Evolutionary conservation across 1,139 yeast species (phyloP), one percentile per base, ranked within the genome.

Genomic region (Yamadazyma dendronema): DNA sequence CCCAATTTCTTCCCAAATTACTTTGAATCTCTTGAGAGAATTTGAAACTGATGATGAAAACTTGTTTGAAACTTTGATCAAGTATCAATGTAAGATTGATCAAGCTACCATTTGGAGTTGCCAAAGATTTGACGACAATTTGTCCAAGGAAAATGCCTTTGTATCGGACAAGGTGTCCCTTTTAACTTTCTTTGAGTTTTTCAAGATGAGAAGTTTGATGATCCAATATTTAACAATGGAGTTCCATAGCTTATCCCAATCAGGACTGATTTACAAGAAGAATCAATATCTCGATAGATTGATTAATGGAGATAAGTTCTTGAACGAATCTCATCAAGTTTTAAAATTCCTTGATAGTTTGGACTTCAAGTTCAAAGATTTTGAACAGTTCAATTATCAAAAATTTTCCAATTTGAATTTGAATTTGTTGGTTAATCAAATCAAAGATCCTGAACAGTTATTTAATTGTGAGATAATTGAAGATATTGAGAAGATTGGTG

Each of bases 201-300:
- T 84, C 40, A 72, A 67, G 31, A 83, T 79, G 47, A 72, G 95
- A 52, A 74, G 79, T 32, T 65, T 72, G 19, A 62, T 84, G 6
- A 62, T 87, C 24, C 86, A 84, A 46, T 79, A 81, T 49, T 61
- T 87, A 38, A 77, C 92, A n/a, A 61, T 84, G 40, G 94, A 87
- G 47, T 67, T 88, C 23, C 89, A 84, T 52, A 72, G 72, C 39
- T 67, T 80, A n/a, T 72, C 82, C 2, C 48, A 39, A 30, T 13
- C 52, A 49, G 78, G 80, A 1, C 74, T 87, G 0, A 59, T 74
- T 2, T 70, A 84, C 1, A 70, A 81, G 43, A 74, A 78, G 19
- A 67, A 72, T 17, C 65, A 70, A 17, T 84, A 84, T 47, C 64
- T 81, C 24, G 66, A 72, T 3, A 54, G 71, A 6, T 62, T 89